Percentiles rank a stretch among this genome's conserved stretches.
Evolutionary conservation across 108 stramenopile genomes (phyloP).

Genomic region (Heterococcus sp.): DNA sequence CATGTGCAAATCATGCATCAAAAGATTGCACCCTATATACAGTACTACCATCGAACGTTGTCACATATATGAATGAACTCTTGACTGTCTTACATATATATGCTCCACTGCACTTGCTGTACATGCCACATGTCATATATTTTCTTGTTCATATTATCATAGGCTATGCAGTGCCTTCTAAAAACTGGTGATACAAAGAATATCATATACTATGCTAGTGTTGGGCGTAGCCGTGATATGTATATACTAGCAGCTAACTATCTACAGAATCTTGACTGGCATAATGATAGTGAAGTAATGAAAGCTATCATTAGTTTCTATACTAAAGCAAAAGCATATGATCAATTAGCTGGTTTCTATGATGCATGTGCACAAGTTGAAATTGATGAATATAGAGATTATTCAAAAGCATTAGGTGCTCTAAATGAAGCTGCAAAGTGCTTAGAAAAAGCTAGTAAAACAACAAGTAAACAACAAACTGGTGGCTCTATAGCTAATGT

Average conservation of each 20-base stretch:
- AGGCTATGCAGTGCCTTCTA: constrained; percentile 68
- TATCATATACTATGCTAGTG: constrained; percentile 65
- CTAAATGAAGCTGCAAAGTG: constrained; percentile 62
- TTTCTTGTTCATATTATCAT: not conserved
- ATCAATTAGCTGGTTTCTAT: constrained; percentile 63
- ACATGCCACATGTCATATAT: too few relatives aligned
- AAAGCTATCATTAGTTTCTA: constrained; percentile 67
- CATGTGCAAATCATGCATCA: too few relatives aligned
- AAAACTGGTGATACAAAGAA: constrained; percentile 64
- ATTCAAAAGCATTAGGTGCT: constrained; percentile 63
- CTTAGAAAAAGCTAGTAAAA: constrained; percentile 40
- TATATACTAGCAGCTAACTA: constrained; percentile 72
- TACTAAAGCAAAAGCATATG: constrained; percentile 63
- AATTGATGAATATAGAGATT: constrained; percentile 67
- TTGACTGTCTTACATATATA: too few relatives aligned
- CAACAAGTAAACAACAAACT: constrained; percentile 23
- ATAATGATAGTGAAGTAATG: constrained; percentile 57
- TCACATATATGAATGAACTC: too few relatives aligned
- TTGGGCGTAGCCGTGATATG: constrained; percentile 58
- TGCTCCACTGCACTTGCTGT: too few relatives aligned
- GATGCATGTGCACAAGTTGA: constrained; percentile 67
- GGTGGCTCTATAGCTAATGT: constrained; percentile 7
- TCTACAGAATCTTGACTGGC: constrained; percentile 66
- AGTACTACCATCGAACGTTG: too few relatives aligned
- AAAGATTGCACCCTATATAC: too few relatives aligned